A percentile compares a stretch with the other conserved stretches of the same genome.
Evolutionary conservation across 163 green algal genomes (phyloP).

Genomic region (Chloromonas sp.): DNA sequence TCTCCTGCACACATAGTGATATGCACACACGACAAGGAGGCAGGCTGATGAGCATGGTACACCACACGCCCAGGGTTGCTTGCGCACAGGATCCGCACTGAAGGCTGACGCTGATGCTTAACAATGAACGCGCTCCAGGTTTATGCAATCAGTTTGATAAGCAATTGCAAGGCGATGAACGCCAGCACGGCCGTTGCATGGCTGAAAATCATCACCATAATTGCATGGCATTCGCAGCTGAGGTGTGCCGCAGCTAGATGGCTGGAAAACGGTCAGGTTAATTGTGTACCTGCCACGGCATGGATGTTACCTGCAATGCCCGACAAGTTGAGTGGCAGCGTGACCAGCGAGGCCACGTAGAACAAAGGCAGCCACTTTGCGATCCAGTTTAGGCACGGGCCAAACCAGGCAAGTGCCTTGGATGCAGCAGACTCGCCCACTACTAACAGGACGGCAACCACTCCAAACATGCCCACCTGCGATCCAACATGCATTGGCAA

Average conservation of each 20-base stretch:
- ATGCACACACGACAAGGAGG: not conserved
- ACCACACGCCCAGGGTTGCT: too few relatives aligned
- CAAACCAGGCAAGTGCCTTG: constrained; percentile 47
- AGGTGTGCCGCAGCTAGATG: too few relatives aligned
- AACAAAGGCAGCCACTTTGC: constrained; percentile 86
- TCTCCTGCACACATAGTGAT: constrained; percentile 24
- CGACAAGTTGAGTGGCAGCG: constrained; percentile 67
- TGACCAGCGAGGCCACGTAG: constrained; percentile 83
- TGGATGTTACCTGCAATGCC: constrained; percentile 45
- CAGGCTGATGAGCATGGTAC: not conserved
- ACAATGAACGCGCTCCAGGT: not conserved
- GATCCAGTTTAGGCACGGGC: constrained; percentile 74
- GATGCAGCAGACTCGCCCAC: constrained; percentile 36
- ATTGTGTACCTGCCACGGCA: too few relatives aligned
- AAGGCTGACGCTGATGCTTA: not conserved
- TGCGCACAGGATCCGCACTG: too few relatives aligned
- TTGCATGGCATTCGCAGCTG: too few relatives aligned
- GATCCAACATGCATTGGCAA: too few relatives aligned
- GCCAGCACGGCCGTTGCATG: too few relatives aligned
- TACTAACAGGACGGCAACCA: constrained; percentile 28
- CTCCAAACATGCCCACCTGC: constrained; percentile 58
- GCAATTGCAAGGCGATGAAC: too few relatives aligned
- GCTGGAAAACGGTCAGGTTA: too few relatives aligned
- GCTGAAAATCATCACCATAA: too few relatives aligned
- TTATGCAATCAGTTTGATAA: too few relatives aligned